phyloP scores from a whole-genome alignment of 345 rosid species.

The Lepidium aucheri region DNA sequence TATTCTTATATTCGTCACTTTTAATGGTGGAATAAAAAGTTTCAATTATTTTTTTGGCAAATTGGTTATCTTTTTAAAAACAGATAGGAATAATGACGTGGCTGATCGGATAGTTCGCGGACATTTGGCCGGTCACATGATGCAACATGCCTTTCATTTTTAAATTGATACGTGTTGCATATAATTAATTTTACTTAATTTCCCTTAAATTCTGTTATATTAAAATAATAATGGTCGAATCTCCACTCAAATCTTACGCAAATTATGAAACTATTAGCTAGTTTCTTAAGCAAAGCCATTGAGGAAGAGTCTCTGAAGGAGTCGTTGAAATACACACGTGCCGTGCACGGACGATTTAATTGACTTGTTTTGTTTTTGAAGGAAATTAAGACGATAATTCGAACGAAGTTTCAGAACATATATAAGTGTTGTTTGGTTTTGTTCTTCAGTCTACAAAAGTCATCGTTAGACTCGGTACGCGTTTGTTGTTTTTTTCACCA shows the following conservation, averaged over 20 bases:
- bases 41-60: not conserved
- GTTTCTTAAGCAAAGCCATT: not conserved
- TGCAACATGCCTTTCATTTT: not conserved
- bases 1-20: not conserved
- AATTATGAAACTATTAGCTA: not conserved
- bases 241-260: too few relatives aligned
- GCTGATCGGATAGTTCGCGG: not conserved
- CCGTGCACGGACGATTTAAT: not conserved
- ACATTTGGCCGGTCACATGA: not conserved
- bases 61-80: not conserved
- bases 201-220: too few relatives aligned
- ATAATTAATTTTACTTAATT: not conserved
- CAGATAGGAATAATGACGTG: not conserved
- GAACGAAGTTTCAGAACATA: conserved; percentile 6
- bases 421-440: not conserved
- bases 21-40: not conserved
- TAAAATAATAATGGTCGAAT: too few relatives aligned
- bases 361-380: not conserved
- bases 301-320: not conserved
- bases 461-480: not conserved
- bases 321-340: conserved; percentile 14
- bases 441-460: not conserved
- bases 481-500: not conserved
- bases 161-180: not conserved
- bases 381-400: not conserved